These are phyloP conservation scores for Neophaeococcomyces mojaviensis DNA, from an alignment of 2,329 filamentous ascomycete genomes.

Conservation along the genomic window DNA sequence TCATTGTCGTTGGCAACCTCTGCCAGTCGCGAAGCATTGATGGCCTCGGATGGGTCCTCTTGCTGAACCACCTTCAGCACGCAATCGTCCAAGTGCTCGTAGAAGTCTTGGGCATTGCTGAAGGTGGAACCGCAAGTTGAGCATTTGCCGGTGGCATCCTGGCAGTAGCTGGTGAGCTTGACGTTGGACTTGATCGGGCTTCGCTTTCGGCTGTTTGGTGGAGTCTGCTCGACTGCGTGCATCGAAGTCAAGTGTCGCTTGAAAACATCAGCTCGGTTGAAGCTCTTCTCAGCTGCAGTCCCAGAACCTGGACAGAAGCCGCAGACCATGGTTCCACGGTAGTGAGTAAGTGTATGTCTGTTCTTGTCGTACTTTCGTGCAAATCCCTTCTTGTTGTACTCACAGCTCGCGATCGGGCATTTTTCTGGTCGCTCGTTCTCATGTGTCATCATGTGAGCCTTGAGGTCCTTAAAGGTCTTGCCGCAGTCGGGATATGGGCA, in stretches of 20 bases:
- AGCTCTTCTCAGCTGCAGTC: slow-evolving; percentile 84
- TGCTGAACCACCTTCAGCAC: slow-evolving; percentile 57
- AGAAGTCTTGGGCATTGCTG: slow-evolving; percentile 85
- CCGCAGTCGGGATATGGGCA: slow-evolving; percentile 81
- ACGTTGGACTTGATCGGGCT: slow-evolving; percentile 45
- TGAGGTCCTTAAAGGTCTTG: slow-evolving; percentile 80
- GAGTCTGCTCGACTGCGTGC: slow-evolving; percentile 86
- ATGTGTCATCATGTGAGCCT: slow-evolving; percentile 91
- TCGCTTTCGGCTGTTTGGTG: slow-evolving; percentile 83
- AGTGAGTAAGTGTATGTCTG: slow-evolving; percentile 85
- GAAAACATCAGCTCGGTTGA: slow-evolving; percentile 92
- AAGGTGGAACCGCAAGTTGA: slow-evolving; percentile 86
- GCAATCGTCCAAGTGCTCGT: slow-evolving; percentile 80
- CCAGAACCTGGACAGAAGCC: slow-evolving; percentile 88
- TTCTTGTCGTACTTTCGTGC: slow-evolving; percentile 96
- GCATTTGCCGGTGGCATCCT: slow-evolving; percentile 77
- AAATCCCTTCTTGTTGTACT: slow-evolving; percentile 88
- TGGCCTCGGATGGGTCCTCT: slow-evolving; percentile 50
- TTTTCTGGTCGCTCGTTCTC: slow-evolving; percentile 87
- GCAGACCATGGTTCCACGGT: slow-evolving; percentile 96
- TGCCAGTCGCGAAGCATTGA: slow-evolving; percentile 48
- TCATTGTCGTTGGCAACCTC: slow-evolving; percentile 55
- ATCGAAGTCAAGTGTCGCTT: slow-evolving; percentile 87
- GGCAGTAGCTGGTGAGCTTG: slow-evolving; percentile 63
- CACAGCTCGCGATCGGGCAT: slow-evolving; percentile 84